A percentile compares a stretch with the other conserved stretches of the same genome.
Evolutionary conservation across 2,329 filamentous ascomycete genomes (phyloP).

Genomic region (Whalleya microplaca): DNA sequence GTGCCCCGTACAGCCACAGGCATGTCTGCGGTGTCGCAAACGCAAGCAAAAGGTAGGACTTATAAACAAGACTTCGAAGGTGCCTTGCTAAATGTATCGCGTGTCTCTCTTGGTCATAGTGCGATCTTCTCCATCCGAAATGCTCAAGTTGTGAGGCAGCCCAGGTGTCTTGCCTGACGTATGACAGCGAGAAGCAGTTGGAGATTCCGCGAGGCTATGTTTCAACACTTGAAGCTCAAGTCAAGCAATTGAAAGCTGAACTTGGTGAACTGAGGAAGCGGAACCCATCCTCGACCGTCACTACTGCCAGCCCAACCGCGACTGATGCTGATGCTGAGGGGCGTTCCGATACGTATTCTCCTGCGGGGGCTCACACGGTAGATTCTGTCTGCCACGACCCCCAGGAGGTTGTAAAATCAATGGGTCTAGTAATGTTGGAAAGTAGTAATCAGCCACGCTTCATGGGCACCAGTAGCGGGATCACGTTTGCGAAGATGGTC

Average conservation of each 20-base stretch:
- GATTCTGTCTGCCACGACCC: too few relatives aligned
- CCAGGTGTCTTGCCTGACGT: conserved; percentile 21
- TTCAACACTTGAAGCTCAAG: conserved; percentile 23
- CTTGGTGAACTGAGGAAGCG: conserved; percentile 14
- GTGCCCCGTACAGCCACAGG: too few relatives aligned
- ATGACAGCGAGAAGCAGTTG: conserved; percentile 24
- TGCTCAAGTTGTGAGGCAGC: conserved; percentile 23
- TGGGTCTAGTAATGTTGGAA: too few relatives aligned
- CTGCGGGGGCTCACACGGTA: too few relatives aligned
- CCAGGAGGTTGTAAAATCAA: too few relatives aligned
- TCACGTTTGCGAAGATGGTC: too few relatives aligned
- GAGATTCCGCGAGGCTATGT: conserved; percentile 25
- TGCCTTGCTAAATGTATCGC: neutral
- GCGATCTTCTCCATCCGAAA: conserved; percentile 26
- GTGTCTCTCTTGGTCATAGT: conserved; percentile 3
- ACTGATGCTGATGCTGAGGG: too few relatives aligned
- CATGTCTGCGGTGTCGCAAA: conserved; percentile 23
- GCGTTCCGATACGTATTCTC: too few relatives aligned
- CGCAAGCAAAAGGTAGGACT: conserved; percentile 23
- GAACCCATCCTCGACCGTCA: conserved; percentile 8
- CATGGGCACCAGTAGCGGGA: too few relatives aligned
- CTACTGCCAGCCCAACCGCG: too few relatives aligned
- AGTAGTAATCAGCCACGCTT: too few relatives aligned
- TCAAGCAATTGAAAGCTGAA: conserved; percentile 19
- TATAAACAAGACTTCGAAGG: neutral